These are phyloP conservation scores for Withania somnifera DNA, from an alignment of 305 asterid genomes.

Conservation along the genomic window DNA sequence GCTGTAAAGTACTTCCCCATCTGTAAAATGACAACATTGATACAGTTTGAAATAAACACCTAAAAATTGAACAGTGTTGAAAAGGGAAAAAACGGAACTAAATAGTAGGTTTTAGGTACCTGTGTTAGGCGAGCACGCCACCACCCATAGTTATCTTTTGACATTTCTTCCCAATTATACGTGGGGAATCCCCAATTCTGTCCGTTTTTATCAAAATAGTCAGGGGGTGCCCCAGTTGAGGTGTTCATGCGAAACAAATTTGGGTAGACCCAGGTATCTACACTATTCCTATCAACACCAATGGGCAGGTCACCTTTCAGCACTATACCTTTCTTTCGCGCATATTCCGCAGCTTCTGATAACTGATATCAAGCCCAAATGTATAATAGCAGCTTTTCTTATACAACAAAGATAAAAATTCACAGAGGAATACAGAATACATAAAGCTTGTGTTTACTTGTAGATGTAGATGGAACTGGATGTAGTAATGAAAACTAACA, in stretches of 20 bases:
- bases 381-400: conserved; percentile 1
- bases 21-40: conserved; percentile 26
- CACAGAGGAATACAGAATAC: neutral
- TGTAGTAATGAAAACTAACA: conserved; percentile 75
- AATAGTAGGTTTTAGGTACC: conserved; percentile 27
- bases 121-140: conserved; percentile 96
- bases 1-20: conserved; percentile 97
- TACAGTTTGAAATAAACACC: neutral
- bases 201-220: conserved; percentile 97
- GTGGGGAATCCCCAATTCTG: conserved; percentile 99
- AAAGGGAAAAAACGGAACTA: neutral
- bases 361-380: conserved; percentile 33
- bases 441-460: conserved; percentile 33
- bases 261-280: conserved; percentile 97
- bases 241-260: conserved; percentile 93
- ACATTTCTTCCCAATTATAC: conserved; percentile 99
- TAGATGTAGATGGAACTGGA: conserved; percentile 79
- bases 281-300: conserved; percentile 92
- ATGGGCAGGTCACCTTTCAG: conserved; percentile 97
- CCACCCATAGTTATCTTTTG: conserved; percentile 95
- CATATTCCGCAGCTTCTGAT: conserved; percentile 90
- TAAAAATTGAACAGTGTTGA: neutral
- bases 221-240: conserved; percentile 98
- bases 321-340: conserved; percentile 67
- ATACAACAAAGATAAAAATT: neutral